Base-by-base conservation (phyloP, 1,284 basidiomycete genomes). In the Trichosporon coremiiforme region DNA sequence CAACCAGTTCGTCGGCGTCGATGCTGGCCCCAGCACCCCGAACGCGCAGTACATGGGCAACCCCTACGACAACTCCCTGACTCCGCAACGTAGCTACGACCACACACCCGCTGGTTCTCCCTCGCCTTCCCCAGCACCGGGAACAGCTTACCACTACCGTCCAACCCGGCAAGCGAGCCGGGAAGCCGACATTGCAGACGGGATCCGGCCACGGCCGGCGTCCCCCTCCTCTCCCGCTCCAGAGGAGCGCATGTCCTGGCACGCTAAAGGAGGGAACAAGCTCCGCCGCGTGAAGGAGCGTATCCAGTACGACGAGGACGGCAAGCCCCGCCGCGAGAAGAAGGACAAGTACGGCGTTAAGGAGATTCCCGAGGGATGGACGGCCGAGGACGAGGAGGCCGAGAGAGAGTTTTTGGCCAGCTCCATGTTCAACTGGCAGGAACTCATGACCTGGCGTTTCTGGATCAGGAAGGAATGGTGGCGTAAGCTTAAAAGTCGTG, bases 381-480 rank as follows among this genome's bases (percentile, higher is more conserved):
- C 76, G n/a, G 74, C 77, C 38, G 82, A 81, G 69, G 83, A 83
- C 66, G 76, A 78, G 70, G 76, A 76, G 31, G 79, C 79, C 17
- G 83, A 83, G 71, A 75, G 73, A 65, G 79, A 79, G 74, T 81
- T 81, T 73, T 53, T 83, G 29, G 81, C 81, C 68, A 75, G 77
- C 31, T 80, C 85, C 13, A 66, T 87, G 66, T 76, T 87, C 68
- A 83, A 87, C 76, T 87, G 85, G 85, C 79, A 84, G 66, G 82
- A 82, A 62, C 78, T 87, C 72, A 69, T 70, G 69, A 79, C 75
- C 15, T 86, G 85, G 86, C 80, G 83, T 45, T 87, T 84, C 74
- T 88, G 87, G 87, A 72, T 87, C 22, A 78, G 87, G 68, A 83
- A 79, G 71, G 85, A 87, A 71, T 87, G 86, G 86, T 70, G 83